Evolutionary conservation across 2,329 filamentous ascomycete genomes (phyloP).

Genomic region (Clonostachys rhizophaga): DNA sequence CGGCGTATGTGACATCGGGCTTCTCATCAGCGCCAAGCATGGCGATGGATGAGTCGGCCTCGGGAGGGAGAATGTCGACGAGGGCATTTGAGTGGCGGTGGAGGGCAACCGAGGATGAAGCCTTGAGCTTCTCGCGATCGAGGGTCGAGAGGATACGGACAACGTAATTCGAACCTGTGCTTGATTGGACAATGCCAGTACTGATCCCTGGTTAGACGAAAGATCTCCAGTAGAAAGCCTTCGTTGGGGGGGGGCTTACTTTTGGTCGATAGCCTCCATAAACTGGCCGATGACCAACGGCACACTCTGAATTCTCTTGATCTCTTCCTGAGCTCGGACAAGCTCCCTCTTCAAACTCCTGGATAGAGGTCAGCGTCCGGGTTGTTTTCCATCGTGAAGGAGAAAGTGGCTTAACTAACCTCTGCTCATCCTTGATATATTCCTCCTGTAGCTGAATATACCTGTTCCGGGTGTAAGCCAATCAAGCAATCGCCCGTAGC

Average conservation of each 20-base stretch:
- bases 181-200: slow-evolving; percentile 97
- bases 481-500: too few relatives aligned
- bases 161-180: slow-evolving; percentile 97
- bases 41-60: slow-evolving; percentile 97
- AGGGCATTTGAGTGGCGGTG: slow-evolving; percentile 98
- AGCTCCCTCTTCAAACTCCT: slow-evolving; percentile 96
- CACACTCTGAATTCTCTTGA: slow-evolving; percentile 98
- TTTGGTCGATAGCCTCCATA: slow-evolving; percentile 99
- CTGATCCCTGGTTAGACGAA: slow-evolving; percentile 38
- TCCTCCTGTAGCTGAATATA: slow-evolving; percentile 98
- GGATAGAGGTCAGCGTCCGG: slow-evolving; percentile 10
- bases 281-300: slow-evolving; percentile 98
- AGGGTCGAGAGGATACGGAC: slow-evolving; percentile 97
- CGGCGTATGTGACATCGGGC: slow-evolving; percentile 95
- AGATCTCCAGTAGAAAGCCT: not conserved
- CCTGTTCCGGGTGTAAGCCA: slow-evolving; percentile 35
- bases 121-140: slow-evolving; percentile 96
- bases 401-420: slow-evolving; percentile 38
- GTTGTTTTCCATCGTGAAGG: not conserved
- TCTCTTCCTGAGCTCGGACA: slow-evolving; percentile 96
- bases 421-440: slow-evolving; percentile 99
- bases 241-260: slow-evolving; percentile 49
- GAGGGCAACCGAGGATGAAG: slow-evolving; percentile 93
- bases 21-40: slow-evolving; percentile 98
- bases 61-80: slow-evolving; percentile 96